These are phyloP conservation scores for Argentina anserina DNA, from an alignment of 306 rosid species.

Conservation along the genomic window DNA sequence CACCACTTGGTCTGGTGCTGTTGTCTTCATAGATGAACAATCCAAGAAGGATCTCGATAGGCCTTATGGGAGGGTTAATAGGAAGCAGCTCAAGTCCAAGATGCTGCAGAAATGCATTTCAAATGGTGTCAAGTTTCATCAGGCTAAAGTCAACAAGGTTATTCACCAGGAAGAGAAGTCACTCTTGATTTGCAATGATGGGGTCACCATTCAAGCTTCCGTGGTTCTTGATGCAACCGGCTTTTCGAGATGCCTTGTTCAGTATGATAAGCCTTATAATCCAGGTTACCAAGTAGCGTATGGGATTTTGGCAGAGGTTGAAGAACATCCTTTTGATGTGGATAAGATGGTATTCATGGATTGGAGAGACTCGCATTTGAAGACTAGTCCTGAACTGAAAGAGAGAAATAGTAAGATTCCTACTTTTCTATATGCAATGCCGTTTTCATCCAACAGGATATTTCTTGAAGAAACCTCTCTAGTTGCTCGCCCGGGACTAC, in stretches of 20 bases:
- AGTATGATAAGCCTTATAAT: conserved; percentile 86
- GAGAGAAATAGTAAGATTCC: conserved; percentile 78
- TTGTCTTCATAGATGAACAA: conserved; percentile 61
- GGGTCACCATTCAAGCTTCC: conserved; percentile 81
- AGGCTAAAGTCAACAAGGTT: conserved; percentile 80
- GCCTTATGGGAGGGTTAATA: conserved; percentile 95
- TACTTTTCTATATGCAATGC: conserved; percentile 96
- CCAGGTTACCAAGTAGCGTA: conserved; percentile 99
- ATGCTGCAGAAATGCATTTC: conserved; percentile 82
- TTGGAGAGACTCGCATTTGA: conserved; percentile 92
- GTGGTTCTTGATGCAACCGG: conserved; percentile 98
- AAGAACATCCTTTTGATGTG: conserved; percentile 80
- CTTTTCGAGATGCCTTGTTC: conserved; percentile 86
- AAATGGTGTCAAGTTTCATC: conserved; percentile 89
- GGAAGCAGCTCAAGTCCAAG: conserved; percentile 86
- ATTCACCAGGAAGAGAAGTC: conserved; percentile 83
- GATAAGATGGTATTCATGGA: conserved; percentile 99
- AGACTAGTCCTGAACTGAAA: conserved; percentile 44
- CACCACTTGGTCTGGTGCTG: conserved; percentile 96
- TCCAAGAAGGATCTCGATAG: conserved; percentile 63
- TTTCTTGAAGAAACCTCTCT: conserved; percentile 96
- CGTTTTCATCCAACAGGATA: conserved; percentile 76
- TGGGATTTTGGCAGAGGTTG: conserved; percentile 96
- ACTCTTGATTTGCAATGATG: conserved; percentile 73
- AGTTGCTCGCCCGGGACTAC: conserved; percentile 89